A percentile compares a stretch with the other conserved stretches of the same genome.
These are phyloP conservation scores for Tylopilus intermedius DNA, from an alignment of 768 basidiomycete species.

Conservation along the genomic window DNA sequence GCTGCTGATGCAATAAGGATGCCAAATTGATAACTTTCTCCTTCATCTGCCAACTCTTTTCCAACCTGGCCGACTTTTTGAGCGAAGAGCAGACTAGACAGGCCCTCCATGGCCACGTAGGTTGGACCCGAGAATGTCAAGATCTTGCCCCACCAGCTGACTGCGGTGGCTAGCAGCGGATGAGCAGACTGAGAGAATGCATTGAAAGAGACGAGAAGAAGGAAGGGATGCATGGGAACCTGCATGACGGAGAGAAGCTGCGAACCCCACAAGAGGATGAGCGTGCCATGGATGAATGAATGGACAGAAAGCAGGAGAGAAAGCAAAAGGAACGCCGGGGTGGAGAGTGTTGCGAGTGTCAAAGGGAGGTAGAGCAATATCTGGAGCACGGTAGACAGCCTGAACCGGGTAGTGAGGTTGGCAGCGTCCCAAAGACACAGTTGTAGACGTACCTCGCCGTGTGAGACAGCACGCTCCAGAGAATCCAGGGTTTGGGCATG, in stretches of 20 bases:
- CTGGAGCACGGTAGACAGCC: slow-evolving; percentile 72
- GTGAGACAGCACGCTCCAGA: slow-evolving; percentile 62
- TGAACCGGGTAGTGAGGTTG: slow-evolving; percentile 25
- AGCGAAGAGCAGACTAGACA: slow-evolving; percentile 77
- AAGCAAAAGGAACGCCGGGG: slow-evolving; percentile 72
- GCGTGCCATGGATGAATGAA: slow-evolving; percentile 77
- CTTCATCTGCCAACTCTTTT: slow-evolving; percentile 64
- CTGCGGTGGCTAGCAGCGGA: slow-evolving; percentile 52
- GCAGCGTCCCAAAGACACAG: neutral
- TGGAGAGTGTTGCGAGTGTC: slow-evolving; percentile 78
- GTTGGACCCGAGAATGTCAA: slow-evolving; percentile 69
- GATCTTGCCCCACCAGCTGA: slow-evolving; percentile 68
- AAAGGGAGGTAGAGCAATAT: slow-evolving; percentile 81
- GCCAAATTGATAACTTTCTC: slow-evolving; percentile 72
- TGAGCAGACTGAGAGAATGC: slow-evolving; percentile 64
- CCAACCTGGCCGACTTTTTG: slow-evolving; percentile 79
- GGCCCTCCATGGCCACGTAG: slow-evolving; percentile 78
- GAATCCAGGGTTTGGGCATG: slow-evolving; percentile 51
- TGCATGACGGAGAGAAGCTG: slow-evolving; percentile 71
- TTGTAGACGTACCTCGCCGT: slow-evolving; percentile 48
- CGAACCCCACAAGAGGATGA: slow-evolving; percentile 68
- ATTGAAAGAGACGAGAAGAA: slow-evolving; percentile 84
- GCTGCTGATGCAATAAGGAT: slow-evolving; percentile 72
- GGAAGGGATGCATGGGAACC: slow-evolving; percentile 81
- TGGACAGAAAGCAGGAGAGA: slow-evolving; percentile 74